Conservation (phyloP, 306 rosid genomes). For the Urtica urens region DNA sequence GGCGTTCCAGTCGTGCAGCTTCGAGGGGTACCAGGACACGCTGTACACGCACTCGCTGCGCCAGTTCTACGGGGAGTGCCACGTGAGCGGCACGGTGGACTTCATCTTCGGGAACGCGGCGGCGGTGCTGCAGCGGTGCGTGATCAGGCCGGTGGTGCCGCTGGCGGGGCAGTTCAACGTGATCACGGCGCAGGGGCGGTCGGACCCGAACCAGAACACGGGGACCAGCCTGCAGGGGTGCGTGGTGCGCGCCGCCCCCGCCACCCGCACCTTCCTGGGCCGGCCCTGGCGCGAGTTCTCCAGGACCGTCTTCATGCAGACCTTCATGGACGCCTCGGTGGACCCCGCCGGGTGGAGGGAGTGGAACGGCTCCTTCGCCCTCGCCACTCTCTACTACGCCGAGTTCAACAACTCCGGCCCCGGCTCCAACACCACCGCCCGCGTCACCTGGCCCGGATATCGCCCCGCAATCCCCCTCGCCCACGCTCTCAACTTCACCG, state of each 20-base stretch:
- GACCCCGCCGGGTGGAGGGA: slow-evolving; percentile 50
- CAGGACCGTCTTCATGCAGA: slow-evolving; percentile 35
- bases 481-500: slow-evolving; percentile 24
- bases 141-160: slow-evolving; percentile 30
- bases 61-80: slow-evolving; percentile 46
- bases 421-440: slow-evolving; percentile 29
- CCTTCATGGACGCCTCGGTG: slow-evolving; percentile 31
- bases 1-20: slow-evolving; percentile 37
- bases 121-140: slow-evolving; percentile 34
- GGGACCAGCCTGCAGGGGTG: slow-evolving; percentile 32
- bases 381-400: slow-evolving; percentile 39
- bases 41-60: slow-evolving; percentile 33
- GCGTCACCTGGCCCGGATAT: slow-evolving; percentile 42
- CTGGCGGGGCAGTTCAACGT: slow-evolving; percentile 38
- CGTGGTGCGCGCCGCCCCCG: slow-evolving; percentile 21
- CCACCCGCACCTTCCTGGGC: slow-evolving; percentile 29
- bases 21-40: slow-evolving; percentile 57
- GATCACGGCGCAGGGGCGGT: slow-evolving; percentile 41
- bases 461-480: slow-evolving; percentile 13
- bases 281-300: slow-evolving; percentile 54
- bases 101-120: slow-evolving; percentile 55
- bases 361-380: slow-evolving; percentile 38
- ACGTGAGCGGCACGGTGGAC: slow-evolving; percentile 49
- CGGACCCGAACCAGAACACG: slow-evolving; percentile 34
- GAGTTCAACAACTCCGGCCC: slow-evolving; percentile 40